Evolutionary conservation across 2,329 filamentous ascomycete genomes (phyloP).

Genomic region (Fonsecaea monophora): DNA sequence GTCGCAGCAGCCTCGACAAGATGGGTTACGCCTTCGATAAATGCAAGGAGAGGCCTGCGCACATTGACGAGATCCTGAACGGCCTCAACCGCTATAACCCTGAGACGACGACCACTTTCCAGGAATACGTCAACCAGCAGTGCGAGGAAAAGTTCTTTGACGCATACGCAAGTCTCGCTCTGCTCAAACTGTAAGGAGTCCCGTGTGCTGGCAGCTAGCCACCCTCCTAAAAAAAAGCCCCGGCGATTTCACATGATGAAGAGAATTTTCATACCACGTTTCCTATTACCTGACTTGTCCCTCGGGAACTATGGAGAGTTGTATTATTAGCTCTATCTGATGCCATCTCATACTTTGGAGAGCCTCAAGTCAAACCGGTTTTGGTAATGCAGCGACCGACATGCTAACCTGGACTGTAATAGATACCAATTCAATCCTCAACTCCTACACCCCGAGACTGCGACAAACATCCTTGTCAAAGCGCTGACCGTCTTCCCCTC

Average conservation of each 20-base stretch:
- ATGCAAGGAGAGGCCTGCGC: constrained; percentile 86
- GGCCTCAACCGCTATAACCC: constrained; percentile 98
- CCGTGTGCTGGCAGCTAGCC: not conserved
- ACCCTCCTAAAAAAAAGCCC: not conserved
- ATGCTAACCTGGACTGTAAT: constrained; percentile 33
- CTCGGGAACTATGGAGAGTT: constrained; percentile 69
- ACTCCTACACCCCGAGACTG: constrained; percentile 93
- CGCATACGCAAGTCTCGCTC: constrained; percentile 93
- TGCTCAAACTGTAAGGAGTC: constrained; percentile 87
- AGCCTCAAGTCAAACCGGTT: not conserved
- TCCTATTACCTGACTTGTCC: constrained; percentile 91
- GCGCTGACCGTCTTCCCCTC: constrained; percentile 96
- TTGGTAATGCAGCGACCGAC: not conserved
- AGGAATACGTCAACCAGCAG: constrained; percentile 92
- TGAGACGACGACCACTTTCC: constrained; percentile 89
- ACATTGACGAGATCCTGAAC: constrained; percentile 92
- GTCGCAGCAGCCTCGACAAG: constrained; percentile 10
- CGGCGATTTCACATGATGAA: constrained; percentile 70
- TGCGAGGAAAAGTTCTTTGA: constrained; percentile 95
- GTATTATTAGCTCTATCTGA: constrained; percentile 78
- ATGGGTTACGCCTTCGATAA: constrained; percentile 71
- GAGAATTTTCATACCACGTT: constrained; percentile 75
- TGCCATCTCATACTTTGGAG: constrained; percentile 28
- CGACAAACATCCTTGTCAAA: constrained; percentile 99
- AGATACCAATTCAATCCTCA: constrained; percentile 99